These are phyloP conservation scores for Fusarium hostae DNA, from an alignment of 2,329 filamentous ascomycete species.

Conservation along the genomic window DNA sequence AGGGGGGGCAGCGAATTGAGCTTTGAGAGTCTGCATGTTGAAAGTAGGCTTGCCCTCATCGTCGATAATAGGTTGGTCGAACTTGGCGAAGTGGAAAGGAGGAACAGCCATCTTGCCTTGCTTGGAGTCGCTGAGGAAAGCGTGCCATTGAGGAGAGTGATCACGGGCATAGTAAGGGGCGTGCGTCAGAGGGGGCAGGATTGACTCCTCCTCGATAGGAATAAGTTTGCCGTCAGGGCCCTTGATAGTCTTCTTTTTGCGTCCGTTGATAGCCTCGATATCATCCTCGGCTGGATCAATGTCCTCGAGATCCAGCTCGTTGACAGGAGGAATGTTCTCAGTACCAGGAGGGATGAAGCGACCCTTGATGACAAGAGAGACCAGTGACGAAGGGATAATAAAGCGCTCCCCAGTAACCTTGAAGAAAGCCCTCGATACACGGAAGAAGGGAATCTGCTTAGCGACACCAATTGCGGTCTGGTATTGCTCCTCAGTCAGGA, in stretches of 20 bases:
- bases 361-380: slow-evolving; percentile 94
- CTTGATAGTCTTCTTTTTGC: slow-evolving; percentile 76
- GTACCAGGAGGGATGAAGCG: slow-evolving; percentile 91
- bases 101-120: slow-evolving; percentile 96
- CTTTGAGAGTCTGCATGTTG: slow-evolving; percentile 95
- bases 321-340: slow-evolving; percentile 76
- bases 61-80: slow-evolving; percentile 88
- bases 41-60: slow-evolving; percentile 87
- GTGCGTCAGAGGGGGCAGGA: slow-evolving; percentile 86
- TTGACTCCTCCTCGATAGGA: slow-evolving; percentile 68
- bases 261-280: slow-evolving; percentile 83
- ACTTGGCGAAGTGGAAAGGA: slow-evolving; percentile 92
- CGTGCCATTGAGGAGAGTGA: slow-evolving; percentile 89
- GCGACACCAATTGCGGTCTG: slow-evolving; percentile 79
- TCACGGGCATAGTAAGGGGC: slow-evolving; percentile 92
- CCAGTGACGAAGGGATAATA: slow-evolving; percentile 91
- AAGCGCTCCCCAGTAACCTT: slow-evolving; percentile 96
- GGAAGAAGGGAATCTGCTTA: slow-evolving; percentile 83
- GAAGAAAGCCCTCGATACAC: slow-evolving; percentile 94
- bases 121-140: slow-evolving; percentile 94
- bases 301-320: slow-evolving; percentile 86
- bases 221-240: slow-evolving; percentile 67
- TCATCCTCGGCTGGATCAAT: slow-evolving; percentile 94
- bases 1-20: slow-evolving; percentile 94
- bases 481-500: slow-evolving; percentile 82